These are phyloP conservation scores for Clavispora fructus DNA, from an alignment of 805 yeast genomes.

Conservation along the genomic window DNA sequence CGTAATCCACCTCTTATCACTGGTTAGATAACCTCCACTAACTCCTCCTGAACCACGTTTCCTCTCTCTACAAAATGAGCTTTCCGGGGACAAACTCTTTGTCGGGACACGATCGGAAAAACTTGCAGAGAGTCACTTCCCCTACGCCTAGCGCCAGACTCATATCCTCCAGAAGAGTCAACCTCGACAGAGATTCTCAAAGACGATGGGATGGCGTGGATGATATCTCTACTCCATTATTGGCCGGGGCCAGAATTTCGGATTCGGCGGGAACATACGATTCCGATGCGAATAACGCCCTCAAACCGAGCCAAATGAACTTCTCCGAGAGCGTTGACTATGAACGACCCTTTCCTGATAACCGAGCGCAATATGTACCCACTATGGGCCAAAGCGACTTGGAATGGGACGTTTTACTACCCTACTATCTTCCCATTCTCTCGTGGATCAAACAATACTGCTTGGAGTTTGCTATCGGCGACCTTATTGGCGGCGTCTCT, in stretches of 20 bases:
- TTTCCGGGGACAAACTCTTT: not conserved
- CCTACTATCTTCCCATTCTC: conserved; percentile 63
- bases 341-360: not conserved
- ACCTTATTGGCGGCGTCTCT: conserved; percentile 78
- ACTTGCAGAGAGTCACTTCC: not conserved
- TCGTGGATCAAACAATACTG: conserved; percentile 61
- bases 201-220: not conserved
- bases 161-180: conserved; percentile 18
- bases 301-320: not conserved
- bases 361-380: not conserved
- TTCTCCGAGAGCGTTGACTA: not conserved
- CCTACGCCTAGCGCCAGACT: conserved; percentile 5
- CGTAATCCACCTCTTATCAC: not conserved
- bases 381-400: conserved; percentile 1
- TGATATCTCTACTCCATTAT: not conserved
- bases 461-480: conserved; percentile 42
- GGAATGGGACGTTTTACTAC: conserved; percentile 33
- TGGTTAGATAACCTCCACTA: not conserved
- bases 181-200: conserved; percentile 10
- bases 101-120: not conserved
- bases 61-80: not conserved
- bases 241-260: not conserved
- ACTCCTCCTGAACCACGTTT: too few relatives aligned
- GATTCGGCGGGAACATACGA: not conserved
- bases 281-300: not conserved